Evolutionary conservation across 169 alveolate species (phyloP), one percentile per base, ranked within the genome.

Genomic region (Plasmodium knowlesi): DNA sequence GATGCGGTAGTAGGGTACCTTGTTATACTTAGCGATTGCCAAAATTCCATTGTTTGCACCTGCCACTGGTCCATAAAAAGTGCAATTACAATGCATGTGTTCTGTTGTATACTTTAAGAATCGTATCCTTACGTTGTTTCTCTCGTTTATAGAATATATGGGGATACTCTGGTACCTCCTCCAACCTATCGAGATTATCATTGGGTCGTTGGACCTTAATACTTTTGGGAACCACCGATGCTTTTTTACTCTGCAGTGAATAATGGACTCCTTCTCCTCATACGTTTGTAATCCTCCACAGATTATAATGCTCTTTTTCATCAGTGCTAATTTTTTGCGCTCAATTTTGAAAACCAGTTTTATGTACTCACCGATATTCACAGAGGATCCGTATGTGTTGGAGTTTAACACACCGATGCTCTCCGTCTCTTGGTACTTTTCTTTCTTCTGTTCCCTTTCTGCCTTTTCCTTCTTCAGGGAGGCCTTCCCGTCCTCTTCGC

Each of bases 171-270:
- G 99, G 95, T 98, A 99, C 74, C 99, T 97, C 54, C 99, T 96
- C 99, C 99, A 99, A 1, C 99, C 99, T n/a, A 99, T 97, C 25
- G 99, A 98, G 94, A 99, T 96, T 6, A 99, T 97, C 43, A 99
- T 94, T 4, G 99, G 99, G 92, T 99, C 99, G 89, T 98, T 97
- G 70, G 99, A 97, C 96, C 99, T 99, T 72, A 99, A 95, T 10
- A 99, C 97, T 84, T 98, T 98, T 9, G 99, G 99, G 83, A 97
- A 98, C 99, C 99, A 99, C 90, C 99, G 97, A 86, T 97, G 99
- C 61, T 86, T 93, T 43, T 95, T 78, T 25, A 94, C 30, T 73
- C 95, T 83, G 84, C 95, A 54, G 83, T 96, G 97, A 14, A 95
- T 37, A 71, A 72, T 84, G 9, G 96, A 95, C n/a, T 93, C 79